Conservation (phyloP, 1,284 basidiomycete genomes). For the Volvariella surrecta region DNA sequence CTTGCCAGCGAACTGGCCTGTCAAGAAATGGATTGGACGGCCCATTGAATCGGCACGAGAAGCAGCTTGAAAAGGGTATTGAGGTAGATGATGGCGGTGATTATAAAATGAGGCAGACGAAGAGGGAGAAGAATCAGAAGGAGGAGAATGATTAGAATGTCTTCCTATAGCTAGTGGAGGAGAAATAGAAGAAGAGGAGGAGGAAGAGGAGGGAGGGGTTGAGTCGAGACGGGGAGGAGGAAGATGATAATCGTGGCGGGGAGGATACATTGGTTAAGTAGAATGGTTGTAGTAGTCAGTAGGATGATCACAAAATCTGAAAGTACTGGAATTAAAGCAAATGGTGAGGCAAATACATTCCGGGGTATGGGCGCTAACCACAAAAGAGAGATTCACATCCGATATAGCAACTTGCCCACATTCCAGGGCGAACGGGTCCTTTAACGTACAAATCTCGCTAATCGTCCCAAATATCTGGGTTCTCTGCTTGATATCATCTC, state of each 20-base stretch:
- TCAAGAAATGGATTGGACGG: slow-evolving; percentile 40
- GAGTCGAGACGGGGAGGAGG: slow-evolving; percentile 11
- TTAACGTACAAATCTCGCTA: background rate
- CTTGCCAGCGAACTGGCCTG: slow-evolving; percentile 51
- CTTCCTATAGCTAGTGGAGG: background rate
- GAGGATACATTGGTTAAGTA: too few species aligned
- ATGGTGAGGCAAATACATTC: background rate
- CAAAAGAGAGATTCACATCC: background rate
- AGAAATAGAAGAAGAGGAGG: slow-evolving; percentile 13
- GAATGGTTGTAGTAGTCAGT: too few species aligned
- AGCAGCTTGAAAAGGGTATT: background rate
- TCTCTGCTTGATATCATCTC: background rate
- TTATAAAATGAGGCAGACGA: too few species aligned
- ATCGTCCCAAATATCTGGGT: background rate
- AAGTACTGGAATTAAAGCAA: too few species aligned
- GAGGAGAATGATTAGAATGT: background rate
- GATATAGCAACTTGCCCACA: background rate
- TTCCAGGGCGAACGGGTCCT: background rate
- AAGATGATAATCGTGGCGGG: slow-evolving; percentile 2
- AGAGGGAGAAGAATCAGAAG: background rate
- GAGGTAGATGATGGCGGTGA: background rate
- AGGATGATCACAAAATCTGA: too few species aligned
- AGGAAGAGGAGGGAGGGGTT: slow-evolving; percentile 15
- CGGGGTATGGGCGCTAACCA: slow-evolving; percentile 1
- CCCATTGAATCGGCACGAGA: slow-evolving; percentile 24